Evolutionary conservation across 495 filamentous ascomycete genomes (phyloP).

Genomic region (Polyplosphaeria fusca): DNA sequence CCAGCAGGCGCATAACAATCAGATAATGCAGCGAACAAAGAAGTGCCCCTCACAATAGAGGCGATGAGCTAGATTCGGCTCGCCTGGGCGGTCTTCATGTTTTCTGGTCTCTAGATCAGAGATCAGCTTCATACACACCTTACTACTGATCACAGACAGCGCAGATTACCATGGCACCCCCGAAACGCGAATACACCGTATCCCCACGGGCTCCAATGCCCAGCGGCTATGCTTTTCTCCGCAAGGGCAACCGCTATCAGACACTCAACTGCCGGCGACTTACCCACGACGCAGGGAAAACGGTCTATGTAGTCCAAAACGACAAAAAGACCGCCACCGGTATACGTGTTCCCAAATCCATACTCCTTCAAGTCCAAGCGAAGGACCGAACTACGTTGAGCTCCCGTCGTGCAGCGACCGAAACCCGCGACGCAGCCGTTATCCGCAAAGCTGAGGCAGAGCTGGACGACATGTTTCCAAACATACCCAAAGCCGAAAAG

Average conservation of each 20-base stretch:
- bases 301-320: slow-evolving; percentile 45
- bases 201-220: slow-evolving; percentile 13
- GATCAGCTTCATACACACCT: too few relatives aligned
- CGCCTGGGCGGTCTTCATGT: too few relatives aligned
- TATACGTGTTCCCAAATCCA: slow-evolving; percentile 48
- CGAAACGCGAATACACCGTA: slow-evolving; percentile 22
- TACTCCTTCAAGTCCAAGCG: slow-evolving; percentile 43
- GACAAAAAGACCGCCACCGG: slow-evolving; percentile 38
- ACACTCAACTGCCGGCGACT: slow-evolving; percentile 49
- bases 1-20: too few relatives aligned
- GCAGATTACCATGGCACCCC: background rate
- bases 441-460: slow-evolving; percentile 40
- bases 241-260: slow-evolving; percentile 52
- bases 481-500: slow-evolving; percentile 45
- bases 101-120: too few relatives aligned
- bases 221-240: slow-evolving; percentile 48
- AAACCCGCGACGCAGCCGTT: slow-evolving; percentile 44
- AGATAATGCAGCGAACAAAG: too few relatives aligned
- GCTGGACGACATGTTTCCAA: slow-evolving; percentile 43
- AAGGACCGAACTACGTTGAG: slow-evolving; percentile 37
- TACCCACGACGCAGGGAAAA: slow-evolving; percentile 44
- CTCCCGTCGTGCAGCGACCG: slow-evolving; percentile 23
- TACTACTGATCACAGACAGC: background rate
- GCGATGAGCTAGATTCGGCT: too few relatives aligned
- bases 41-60: too few relatives aligned